Conservation (phyloP, 1,139 yeast species). For the Sugiyamaella novakii region DNA sequence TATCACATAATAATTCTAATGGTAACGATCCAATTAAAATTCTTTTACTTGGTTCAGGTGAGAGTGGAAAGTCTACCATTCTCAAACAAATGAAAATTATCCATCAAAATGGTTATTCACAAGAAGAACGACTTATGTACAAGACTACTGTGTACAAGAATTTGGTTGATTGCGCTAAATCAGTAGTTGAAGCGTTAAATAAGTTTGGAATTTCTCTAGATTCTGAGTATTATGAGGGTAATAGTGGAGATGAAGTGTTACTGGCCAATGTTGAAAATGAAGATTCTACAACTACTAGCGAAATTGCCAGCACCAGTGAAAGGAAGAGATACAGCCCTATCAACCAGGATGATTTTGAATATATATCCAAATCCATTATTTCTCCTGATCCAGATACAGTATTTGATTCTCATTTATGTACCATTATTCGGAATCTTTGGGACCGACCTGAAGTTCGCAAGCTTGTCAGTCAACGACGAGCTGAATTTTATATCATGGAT, state of each 20-base stretch:
- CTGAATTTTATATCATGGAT: constrained; percentile 82
- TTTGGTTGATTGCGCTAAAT: constrained; percentile 62
- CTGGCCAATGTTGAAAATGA: not conserved
- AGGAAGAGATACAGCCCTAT: constrained; percentile 16
- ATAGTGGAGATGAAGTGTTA: not conserved
- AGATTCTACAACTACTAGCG: not conserved
- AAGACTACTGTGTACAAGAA: constrained; percentile 69
- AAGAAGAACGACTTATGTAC: constrained; percentile 62
- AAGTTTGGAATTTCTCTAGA: constrained; percentile 31
- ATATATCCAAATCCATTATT: constrained; percentile 31
- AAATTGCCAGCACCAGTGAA: not conserved
- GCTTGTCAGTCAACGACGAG: constrained; percentile 61
- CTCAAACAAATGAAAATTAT: constrained; percentile 76
- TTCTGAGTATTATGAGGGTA: constrained; percentile 16
- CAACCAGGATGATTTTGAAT: constrained; percentile 31
- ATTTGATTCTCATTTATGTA: constrained; percentile 35
- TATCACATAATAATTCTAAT: not conserved
- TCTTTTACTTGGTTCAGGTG: constrained; percentile 71
- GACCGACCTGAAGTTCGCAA: constrained; percentile 59
- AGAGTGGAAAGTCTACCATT: constrained; percentile 74
- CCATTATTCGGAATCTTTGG: constrained; percentile 50
- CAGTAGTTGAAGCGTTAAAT: constrained; percentile 57
- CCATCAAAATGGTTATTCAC: constrained; percentile 68
- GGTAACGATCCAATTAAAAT: constrained; percentile 49
- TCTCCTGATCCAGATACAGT: constrained; percentile 39